A percentile compares a stretch with the other conserved stretches of the same genome.
phyloP scores from a whole-genome alignment of 2,329 filamentous ascomycete species.

The Pseudogymnoascus sp. region DNA sequence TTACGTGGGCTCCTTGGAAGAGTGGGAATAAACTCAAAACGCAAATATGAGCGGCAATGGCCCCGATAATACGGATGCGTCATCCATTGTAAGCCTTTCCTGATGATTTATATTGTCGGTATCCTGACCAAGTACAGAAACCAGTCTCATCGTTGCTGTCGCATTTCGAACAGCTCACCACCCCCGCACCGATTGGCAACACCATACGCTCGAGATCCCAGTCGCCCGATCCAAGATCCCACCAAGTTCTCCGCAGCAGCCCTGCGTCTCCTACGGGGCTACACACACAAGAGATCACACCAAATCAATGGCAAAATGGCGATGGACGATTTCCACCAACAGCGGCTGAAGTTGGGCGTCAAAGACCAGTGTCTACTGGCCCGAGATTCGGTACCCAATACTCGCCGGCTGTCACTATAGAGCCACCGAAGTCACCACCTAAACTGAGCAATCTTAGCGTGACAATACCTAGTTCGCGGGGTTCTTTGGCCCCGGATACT shows the following conservation, averaged over 20 bases:
- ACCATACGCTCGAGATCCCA: slow-evolving; percentile 4
- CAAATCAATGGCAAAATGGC: not conserved
- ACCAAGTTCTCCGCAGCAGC: not conserved
- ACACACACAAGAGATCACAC: not conserved
- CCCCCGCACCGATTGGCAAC: not conserved
- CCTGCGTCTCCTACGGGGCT: not conserved
- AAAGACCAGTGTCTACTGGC: not conserved
- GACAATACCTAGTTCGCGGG: slow-evolving; percentile 25
- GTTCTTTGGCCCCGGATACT: slow-evolving; percentile 33
- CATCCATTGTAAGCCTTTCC: slow-evolving; percentile 55
- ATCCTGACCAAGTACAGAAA: slow-evolving; percentile 41
- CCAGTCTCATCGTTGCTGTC: slow-evolving; percentile 75
- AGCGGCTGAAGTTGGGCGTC: not conserved
- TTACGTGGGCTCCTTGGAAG: slow-evolving; percentile 2
- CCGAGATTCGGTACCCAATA: slow-evolving; percentile 6
- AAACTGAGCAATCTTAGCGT: slow-evolving; percentile 31
- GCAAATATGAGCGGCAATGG: slow-evolving; percentile 36
- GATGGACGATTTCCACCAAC: not conserved
- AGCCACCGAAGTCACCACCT: slow-evolving; percentile 62
- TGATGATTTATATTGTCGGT: not conserved
- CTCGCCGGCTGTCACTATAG: slow-evolving; percentile 58
- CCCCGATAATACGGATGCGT: slow-evolving; percentile 61
- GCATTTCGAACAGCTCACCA: slow-evolving; percentile 59
- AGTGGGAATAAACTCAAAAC: slow-evolving; percentile 5
- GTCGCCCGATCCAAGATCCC: slow-evolving; percentile 3